Evolutionary conservation across 2,329 filamentous ascomycete species (phyloP).

Genomic region (Westerdykella sp.): DNA sequence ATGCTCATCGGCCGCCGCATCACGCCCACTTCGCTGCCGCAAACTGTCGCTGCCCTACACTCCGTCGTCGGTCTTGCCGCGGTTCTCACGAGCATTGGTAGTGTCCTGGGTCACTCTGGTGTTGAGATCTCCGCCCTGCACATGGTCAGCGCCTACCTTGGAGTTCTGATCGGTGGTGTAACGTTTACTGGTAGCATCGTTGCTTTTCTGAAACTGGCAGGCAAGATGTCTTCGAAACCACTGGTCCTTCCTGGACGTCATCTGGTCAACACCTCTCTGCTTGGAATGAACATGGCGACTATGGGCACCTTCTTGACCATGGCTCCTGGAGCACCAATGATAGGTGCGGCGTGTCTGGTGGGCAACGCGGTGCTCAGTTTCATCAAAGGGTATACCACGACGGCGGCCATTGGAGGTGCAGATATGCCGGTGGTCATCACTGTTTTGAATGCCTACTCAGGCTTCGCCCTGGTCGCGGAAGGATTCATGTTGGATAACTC

Average conservation of each 20-base stretch:
- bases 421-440: conserved; percentile 93
- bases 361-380: conserved; percentile 75
- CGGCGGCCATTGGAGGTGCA: conserved; percentile 81
- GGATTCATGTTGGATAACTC: conserved; percentile 89
- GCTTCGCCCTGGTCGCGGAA: conserved; percentile 83
- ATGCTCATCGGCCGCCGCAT: conserved; percentile 78
- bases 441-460: conserved; percentile 83
- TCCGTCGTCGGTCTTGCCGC: conserved; percentile 86
- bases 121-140: conserved; percentile 67
- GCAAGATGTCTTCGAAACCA: conserved; percentile 73
- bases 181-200: conserved; percentile 90
- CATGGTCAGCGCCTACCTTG: conserved; percentile 78
- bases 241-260: conserved; percentile 68
- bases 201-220: conserved; percentile 80
- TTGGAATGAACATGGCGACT: conserved; percentile 71
- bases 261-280: conserved; percentile 64
- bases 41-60: conserved; percentile 83
- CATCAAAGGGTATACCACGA: conserved; percentile 80
- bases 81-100: conserved; percentile 81
- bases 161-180: conserved; percentile 77
- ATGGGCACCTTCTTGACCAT: conserved; percentile 79
- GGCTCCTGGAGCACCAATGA: conserved; percentile 70
- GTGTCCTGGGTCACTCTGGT: conserved; percentile 67
- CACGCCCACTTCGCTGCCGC: conserved; percentile 79
- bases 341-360: conserved; percentile 71